A percentile compares a stretch with the other conserved stretches of the same genome.
phyloP scores from a whole-genome alignment of 2,329 filamentous ascomycete species.

The Colletotrichum australisinense region DNA sequence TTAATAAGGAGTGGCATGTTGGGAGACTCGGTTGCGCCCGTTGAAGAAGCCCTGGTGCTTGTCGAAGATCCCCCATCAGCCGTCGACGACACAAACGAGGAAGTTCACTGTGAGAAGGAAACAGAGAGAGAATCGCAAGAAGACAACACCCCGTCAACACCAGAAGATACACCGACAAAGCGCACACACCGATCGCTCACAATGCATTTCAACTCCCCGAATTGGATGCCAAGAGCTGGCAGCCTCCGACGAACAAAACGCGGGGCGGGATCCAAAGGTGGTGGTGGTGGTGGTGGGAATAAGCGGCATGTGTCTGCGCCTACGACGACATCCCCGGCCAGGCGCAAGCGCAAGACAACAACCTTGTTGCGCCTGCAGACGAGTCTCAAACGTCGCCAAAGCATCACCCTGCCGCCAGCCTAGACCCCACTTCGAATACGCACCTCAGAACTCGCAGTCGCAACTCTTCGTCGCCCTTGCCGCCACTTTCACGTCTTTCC shows the following conservation, averaged over 20 bases:
- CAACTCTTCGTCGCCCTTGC: constrained; percentile 66
- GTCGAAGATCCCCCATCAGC: not conserved
- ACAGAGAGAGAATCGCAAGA: constrained; percentile 2
- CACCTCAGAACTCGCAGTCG: constrained; percentile 50
- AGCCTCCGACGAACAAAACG: constrained; percentile 69
- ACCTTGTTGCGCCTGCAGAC: constrained; percentile 31
- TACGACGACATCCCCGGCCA: constrained; percentile 45
- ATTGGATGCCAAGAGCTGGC: constrained; percentile 67
- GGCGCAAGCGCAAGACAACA: constrained; percentile 39
- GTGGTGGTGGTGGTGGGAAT: constrained; percentile 52
- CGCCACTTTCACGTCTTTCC: constrained; percentile 64
- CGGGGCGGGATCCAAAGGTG: constrained; percentile 53
- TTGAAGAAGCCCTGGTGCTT: constrained; percentile 16
- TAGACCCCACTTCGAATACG: constrained; percentile 42
- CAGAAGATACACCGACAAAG: constrained; percentile 56
- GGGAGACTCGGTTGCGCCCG: not conserved
- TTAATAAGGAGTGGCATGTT: constrained; percentile 35
- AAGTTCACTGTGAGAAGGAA: not conserved
- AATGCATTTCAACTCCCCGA: constrained; percentile 68
- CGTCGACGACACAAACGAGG: constrained; percentile 13
- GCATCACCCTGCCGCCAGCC: constrained; percentile 42
- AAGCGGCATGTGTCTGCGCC: constrained; percentile 68
- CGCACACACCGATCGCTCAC: constrained; percentile 66
- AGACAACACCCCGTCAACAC: constrained; percentile 38
- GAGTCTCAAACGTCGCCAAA: constrained; percentile 40